These are phyloP conservation scores for Echium plantagineum DNA, from an alignment of 257 asterid genomes.

Conservation along the genomic window DNA sequence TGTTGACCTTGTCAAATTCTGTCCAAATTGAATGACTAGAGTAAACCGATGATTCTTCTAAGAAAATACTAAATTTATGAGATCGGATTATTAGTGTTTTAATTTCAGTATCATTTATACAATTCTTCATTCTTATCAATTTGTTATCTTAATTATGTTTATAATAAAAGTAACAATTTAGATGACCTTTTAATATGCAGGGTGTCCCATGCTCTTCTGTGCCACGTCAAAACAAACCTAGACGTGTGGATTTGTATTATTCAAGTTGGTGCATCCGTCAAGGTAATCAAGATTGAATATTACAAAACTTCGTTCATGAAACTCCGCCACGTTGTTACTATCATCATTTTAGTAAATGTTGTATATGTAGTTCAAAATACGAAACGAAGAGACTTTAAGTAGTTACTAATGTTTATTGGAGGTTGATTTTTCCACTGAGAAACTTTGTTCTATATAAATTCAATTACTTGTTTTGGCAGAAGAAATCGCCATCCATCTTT, in stretches of 20 bases:
- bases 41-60: not conserved
- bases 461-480: too few species aligned
- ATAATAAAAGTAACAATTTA: not conserved
- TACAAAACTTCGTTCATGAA: not conserved
- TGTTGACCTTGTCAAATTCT: too few species aligned
- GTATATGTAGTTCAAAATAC: too few species aligned
- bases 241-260: slow-evolving; percentile 79
- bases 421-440: too few species aligned
- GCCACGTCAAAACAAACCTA: slow-evolving; percentile 66
- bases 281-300: slow-evolving; percentile 28
- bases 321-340: not conserved
- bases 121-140: not conserved
- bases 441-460: too few species aligned
- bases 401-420: too few species aligned
- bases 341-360: not conserved
- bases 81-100: not conserved
- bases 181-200: slow-evolving; percentile 16
- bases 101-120: not conserved
- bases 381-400: too few species aligned
- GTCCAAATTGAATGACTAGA: too few species aligned
- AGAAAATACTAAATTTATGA: not conserved
- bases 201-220: slow-evolving; percentile 59
- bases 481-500: too few species aligned
- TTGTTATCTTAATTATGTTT: not conserved
- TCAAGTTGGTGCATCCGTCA: slow-evolving; percentile 85